A percentile compares a stretch with the other conserved stretches of the same genome.
Conservation (phyloP, 129 eudicot genomes). For the Artemisia tridentata region DNA sequence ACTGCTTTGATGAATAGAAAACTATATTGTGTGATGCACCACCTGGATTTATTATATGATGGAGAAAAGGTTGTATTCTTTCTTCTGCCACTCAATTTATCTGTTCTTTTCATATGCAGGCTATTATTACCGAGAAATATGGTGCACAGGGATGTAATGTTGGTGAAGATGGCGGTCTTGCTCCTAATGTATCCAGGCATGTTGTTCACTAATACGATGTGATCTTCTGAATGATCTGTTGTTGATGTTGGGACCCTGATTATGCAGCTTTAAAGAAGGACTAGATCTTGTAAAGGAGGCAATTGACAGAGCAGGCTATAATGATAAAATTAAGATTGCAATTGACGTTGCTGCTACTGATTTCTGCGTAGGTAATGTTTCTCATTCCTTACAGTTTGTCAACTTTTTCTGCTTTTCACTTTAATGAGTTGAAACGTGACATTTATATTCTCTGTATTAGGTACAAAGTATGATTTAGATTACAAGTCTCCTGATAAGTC, state of each 20-base stretch:
- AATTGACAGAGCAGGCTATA: conserved; percentile 75
- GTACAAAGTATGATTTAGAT: conserved; percentile 96
- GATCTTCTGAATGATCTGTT: no score
- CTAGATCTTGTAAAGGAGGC: conserved; percentile 93
- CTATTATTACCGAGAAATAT: conserved; percentile 75
- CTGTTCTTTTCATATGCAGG: conserved; percentile 48
- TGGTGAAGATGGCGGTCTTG: conserved; percentile 95
- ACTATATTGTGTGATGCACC: neutral
- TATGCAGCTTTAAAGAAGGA: conserved; percentile 75
- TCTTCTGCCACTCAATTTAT: conserved; percentile 10
- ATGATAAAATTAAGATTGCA: conserved; percentile 77
- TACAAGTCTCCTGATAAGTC: conserved; percentile 71
- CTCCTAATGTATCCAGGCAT: conserved; percentile 91
- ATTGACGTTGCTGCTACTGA: conserved; percentile 95
- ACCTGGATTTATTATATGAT: neutral
- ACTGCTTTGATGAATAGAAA: neutral
- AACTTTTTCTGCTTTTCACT: neutral
- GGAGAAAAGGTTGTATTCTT: neutral
- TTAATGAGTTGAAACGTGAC: conserved; percentile 20
- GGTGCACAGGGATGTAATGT: conserved; percentile 85
- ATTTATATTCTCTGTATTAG: conserved; percentile 33
- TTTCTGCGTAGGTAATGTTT: conserved; percentile 78
- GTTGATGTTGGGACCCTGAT: no score
- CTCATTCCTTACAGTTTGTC: neutral
- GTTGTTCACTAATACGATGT: conserved; percentile 34